These are phyloP conservation scores for Pisolithus sp. DNA, from an alignment of 768 basidiomycete genomes.

Conservation along the genomic window DNA sequence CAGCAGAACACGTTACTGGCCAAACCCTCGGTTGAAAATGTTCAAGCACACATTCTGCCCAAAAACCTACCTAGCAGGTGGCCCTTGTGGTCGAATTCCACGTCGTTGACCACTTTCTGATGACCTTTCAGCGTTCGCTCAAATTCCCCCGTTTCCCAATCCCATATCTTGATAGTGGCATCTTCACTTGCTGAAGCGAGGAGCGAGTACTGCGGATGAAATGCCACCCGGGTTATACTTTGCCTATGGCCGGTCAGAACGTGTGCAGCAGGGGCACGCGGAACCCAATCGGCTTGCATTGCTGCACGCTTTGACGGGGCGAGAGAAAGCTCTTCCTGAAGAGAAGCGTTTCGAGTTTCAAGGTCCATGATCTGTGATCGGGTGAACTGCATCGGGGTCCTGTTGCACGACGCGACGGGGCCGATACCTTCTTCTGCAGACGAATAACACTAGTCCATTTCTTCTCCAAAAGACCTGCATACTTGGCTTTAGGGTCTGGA, in stretches of 20 bases:
- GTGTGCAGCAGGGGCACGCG: conserved; percentile 77
- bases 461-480: conserved; percentile 86
- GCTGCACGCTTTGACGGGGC: conserved; percentile 47
- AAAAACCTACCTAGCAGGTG: conserved; percentile 59
- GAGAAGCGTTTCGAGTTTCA: conserved; percentile 73
- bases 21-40: conserved; percentile 2
- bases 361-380: conserved; percentile 83
- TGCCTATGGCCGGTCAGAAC: conserved; percentile 71
- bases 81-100: conserved; percentile 85
- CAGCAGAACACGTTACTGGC: conserved; percentile 62
- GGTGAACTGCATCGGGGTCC: conserved; percentile 5
- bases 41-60: not conserved
- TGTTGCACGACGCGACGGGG: conserved; percentile 5
- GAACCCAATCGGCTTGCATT: conserved; percentile 80
- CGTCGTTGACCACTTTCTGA: conserved; percentile 82
- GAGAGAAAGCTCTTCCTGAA: conserved; percentile 63
- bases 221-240: conserved; percentile 72
- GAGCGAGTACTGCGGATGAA: conserved; percentile 80
- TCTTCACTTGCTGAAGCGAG: conserved; percentile 86
- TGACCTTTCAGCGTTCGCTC: conserved; percentile 90
- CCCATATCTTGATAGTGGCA: conserved; percentile 89
- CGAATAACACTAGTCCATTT: conserved; percentile 97
- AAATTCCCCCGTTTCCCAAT: conserved; percentile 93
- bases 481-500: conserved; percentile 83
- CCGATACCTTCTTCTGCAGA: conserved; percentile 83